A percentile compares a stretch with the other conserved stretches of the same genome.
These are phyloP conservation scores for Sugiyamaella lignohabitans DNA, from an alignment of 805 yeast species.

Conservation along the genomic window DNA sequence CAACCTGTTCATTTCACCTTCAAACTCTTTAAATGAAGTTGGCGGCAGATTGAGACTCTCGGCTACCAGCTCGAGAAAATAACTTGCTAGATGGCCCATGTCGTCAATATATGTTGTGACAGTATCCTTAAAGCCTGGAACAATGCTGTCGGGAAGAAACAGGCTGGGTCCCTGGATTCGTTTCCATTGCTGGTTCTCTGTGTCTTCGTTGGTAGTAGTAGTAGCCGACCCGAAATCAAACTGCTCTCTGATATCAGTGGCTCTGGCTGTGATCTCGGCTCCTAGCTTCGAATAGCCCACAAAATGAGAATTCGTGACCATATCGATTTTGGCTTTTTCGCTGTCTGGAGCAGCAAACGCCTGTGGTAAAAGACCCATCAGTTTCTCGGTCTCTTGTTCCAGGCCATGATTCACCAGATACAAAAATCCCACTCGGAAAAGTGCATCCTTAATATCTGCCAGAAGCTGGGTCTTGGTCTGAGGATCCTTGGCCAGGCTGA, in stretches of 20 bases:
- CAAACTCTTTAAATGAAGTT: conserved; percentile 42
- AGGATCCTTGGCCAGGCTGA: conserved; percentile 38
- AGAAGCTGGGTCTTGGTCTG: conserved; percentile 40
- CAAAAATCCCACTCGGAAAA: conserved; percentile 52
- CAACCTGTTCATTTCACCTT: conserved; percentile 48
- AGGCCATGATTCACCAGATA: conserved; percentile 45
- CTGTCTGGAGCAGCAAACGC: conserved; percentile 44
- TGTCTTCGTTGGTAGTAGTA: conserved; percentile 42
- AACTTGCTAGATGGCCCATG: conserved; percentile 40
- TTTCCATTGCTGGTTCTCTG: conserved; percentile 31
- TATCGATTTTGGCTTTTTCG: conserved; percentile 42
- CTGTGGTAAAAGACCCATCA: conserved; percentile 36
- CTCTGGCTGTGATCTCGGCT: conserved; percentile 49
- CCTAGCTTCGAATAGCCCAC: conserved; percentile 53
- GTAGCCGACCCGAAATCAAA: conserved; percentile 47
- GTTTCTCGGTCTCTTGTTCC: conserved; percentile 32
- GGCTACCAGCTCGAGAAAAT: conserved; percentile 43
- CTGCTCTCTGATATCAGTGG: conserved; percentile 56
- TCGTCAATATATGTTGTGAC: conserved; percentile 40
- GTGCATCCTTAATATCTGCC: conserved; percentile 35
- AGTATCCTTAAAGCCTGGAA: conserved; percentile 41
- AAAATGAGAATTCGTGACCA: conserved; percentile 53
- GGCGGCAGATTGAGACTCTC: conserved; percentile 48
- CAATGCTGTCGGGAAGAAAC: conserved; percentile 41
- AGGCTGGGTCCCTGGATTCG: conserved; percentile 53